Conservation (phyloP, 2,329 filamentous ascomycete species). For the Dothideomycetes sp. region DNA sequence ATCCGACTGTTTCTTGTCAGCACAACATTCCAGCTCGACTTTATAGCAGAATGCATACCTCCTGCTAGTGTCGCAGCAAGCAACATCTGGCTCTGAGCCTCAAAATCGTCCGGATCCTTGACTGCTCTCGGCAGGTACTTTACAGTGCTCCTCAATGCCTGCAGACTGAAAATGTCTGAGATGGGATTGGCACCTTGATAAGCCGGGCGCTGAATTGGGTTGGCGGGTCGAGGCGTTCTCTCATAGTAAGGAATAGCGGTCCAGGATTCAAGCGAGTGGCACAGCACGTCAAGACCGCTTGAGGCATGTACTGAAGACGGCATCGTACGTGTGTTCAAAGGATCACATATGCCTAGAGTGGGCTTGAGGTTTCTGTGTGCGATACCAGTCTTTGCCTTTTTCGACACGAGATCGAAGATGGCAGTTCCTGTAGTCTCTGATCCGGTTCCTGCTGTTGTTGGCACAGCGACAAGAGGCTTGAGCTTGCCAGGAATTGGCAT, state of each 20-base stretch:
- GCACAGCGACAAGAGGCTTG: constrained; percentile 70
- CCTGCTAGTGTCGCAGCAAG: constrained; percentile 88
- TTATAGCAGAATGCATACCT: no score
- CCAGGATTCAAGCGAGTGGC: constrained; percentile 92
- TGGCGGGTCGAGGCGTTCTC: constrained; percentile 71
- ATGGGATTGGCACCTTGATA: constrained; percentile 98
- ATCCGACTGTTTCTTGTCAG: no score
- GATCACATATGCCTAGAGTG: constrained; percentile 76
- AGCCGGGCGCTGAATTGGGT: constrained; percentile 82
- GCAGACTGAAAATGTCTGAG: constrained; percentile 89
- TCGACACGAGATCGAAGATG: constrained; percentile 89
- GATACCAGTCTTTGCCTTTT: constrained; percentile 89
- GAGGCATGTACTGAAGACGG: constrained; percentile 85
- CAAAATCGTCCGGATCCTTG: constrained; percentile 76
- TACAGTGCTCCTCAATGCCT: constrained; percentile 71
- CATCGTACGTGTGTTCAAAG: constrained; percentile 93
- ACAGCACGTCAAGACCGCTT: constrained; percentile 89
- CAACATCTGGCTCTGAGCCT: constrained; percentile 93
- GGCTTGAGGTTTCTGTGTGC: constrained; percentile 94
- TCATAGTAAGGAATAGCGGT: constrained; percentile 93
- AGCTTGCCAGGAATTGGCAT: constrained; percentile 62
- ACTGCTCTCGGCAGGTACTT: constrained; percentile 89
- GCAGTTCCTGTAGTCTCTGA: constrained; percentile 96
- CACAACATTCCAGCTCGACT: no score
- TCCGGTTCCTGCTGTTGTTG: constrained; percentile 77